Percentiles rank a stretch among this genome's conserved stretches.
phyloP scores from a whole-genome alignment of 352 stramenopile genomes.

The Pilasporangium apinafurcum region DNA sequence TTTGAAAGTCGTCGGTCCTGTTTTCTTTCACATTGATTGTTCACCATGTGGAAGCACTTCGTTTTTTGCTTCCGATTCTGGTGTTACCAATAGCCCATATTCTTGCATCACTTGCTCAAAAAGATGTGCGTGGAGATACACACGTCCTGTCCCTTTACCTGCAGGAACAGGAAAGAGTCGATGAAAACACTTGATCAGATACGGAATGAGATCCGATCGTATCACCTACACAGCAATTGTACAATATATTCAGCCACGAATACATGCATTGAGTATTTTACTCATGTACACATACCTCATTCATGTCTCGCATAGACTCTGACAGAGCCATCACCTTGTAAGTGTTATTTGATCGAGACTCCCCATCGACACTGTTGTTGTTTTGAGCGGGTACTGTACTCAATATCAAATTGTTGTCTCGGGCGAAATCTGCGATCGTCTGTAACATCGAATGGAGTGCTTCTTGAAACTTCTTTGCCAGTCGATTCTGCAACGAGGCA shows the following conservation, averaged over 20 bases:
- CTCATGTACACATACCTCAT: conserved; percentile 24
- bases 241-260: neutral
- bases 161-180: conserved; percentile 34
- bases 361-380: conserved; percentile 3
- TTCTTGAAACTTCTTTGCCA: conserved; percentile 51
- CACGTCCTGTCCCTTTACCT: neutral
- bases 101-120: conserved; percentile 46
- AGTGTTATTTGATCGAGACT: conserved; percentile 4
- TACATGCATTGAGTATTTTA: neutral
- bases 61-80: neutral
- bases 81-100: conserved; percentile 2
- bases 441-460: conserved; percentile 40
- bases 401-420: conserved; percentile 47
- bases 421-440: conserved; percentile 45
- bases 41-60: conserved; percentile 17
- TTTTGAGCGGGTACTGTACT: conserved; percentile 9
- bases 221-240: conserved; percentile 25
- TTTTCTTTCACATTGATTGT: neutral
- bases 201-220: conserved; percentile 48
- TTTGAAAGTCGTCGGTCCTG: neutral
- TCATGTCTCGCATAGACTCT: conserved; percentile 46
- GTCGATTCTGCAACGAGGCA: conserved; percentile 44
- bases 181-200: conserved; percentile 68
- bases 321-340: conserved; percentile 19
- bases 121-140: conserved; percentile 8